Conservation (phyloP, 2,329 filamentous ascomycete species). For the Zopfia rhizophila region DNA sequence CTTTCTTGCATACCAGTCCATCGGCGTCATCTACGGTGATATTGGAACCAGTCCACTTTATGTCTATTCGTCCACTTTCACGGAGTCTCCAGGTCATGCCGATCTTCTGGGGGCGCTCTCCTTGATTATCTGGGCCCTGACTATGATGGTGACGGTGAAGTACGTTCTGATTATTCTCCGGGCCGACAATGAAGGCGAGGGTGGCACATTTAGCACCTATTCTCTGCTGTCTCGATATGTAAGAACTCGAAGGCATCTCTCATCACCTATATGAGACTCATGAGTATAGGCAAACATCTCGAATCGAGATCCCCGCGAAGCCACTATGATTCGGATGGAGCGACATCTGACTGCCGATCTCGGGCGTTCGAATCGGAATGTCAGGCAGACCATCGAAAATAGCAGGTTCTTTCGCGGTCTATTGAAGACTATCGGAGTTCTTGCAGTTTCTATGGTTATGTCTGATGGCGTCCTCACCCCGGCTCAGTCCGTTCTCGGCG, state of each 20-base stretch:
- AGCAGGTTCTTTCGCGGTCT: slow-evolving; percentile 62
- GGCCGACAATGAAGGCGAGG: slow-evolving; percentile 77
- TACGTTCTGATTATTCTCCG: slow-evolving; percentile 73
- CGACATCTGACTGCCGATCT: slow-evolving; percentile 68
- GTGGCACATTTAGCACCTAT: slow-evolving; percentile 75
- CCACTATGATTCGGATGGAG: slow-evolving; percentile 67
- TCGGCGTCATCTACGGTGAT: slow-evolving; percentile 75
- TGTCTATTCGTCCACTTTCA: slow-evolving; percentile 75
- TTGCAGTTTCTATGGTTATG: slow-evolving; percentile 76
- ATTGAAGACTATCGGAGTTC: slow-evolving; percentile 70
- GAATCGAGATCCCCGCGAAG: slow-evolving; percentile 67
- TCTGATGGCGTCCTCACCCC: slow-evolving; percentile 74
- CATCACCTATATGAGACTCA: slow-evolving; percentile 1
- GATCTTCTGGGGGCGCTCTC: slow-evolving; percentile 73
- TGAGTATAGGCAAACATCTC: slow-evolving; percentile 66
- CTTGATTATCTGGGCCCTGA: slow-evolving; percentile 75
- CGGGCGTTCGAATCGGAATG: slow-evolving; percentile 59
- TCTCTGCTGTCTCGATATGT: slow-evolving; percentile 69
- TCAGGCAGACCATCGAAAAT: slow-evolving; percentile 69
- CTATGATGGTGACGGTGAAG: slow-evolving; percentile 75
- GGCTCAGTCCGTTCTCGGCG: slow-evolving; percentile 75
- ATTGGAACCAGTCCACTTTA: slow-evolving; percentile 76
- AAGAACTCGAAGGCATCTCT: slow-evolving; percentile 7
- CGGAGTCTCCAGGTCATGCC: slow-evolving; percentile 58
- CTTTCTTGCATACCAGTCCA: slow-evolving; percentile 67